Evolutionary conservation across 2,329 filamentous ascomycete species (phyloP).

Genomic region (Diplodia seriata): DNA sequence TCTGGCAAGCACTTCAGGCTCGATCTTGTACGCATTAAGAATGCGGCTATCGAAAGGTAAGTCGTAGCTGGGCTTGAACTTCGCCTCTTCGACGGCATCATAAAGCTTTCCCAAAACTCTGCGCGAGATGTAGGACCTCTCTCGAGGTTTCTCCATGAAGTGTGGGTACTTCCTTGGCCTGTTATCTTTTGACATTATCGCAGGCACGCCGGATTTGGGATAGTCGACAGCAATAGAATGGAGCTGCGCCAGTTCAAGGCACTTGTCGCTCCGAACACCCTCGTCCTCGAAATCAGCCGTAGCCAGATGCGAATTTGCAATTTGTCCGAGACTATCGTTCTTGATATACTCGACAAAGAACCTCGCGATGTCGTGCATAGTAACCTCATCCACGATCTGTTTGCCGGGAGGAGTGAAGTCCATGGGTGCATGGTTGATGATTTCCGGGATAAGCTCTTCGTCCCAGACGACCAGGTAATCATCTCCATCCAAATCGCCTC

Average conservation of each 20-base stretch:
- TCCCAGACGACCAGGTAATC: conserved; percentile 98
- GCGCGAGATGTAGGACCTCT: conserved; percentile 67
- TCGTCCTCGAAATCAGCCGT: conserved; percentile 68
- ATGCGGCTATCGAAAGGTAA: conserved; percentile 79
- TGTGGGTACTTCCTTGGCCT: conserved; percentile 76
- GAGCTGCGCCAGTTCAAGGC: conserved; percentile 75
- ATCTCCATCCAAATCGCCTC: conserved; percentile 93
- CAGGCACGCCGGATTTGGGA: conserved; percentile 84
- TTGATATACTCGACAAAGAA: conserved; percentile 96
- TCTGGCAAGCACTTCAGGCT: conserved; percentile 61
- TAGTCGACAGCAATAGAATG: conserved; percentile 96
- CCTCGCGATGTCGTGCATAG: conserved; percentile 73
- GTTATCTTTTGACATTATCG: conserved; percentile 68
- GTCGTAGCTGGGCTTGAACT: conserved; percentile 76
- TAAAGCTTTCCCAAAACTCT: conserved; percentile 83
- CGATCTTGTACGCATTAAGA: conserved; percentile 65
- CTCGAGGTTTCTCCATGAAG: conserved; percentile 71
- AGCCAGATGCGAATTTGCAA: conserved; percentile 83
- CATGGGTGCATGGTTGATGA: conserved; percentile 81
- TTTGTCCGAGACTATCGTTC: conserved; percentile 79
- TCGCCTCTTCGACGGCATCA: conserved; percentile 72
- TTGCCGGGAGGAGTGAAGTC: conserved; percentile 70
- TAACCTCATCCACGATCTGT: conserved; percentile 66
- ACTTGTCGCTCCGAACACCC: conserved; percentile 73
- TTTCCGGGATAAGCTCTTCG: conserved; percentile 64